Percentiles rank a stretch among this genome's conserved stretches.
Conservation (phyloP, 257 asterid species). For the Scutellaria baicalensis region DNA sequence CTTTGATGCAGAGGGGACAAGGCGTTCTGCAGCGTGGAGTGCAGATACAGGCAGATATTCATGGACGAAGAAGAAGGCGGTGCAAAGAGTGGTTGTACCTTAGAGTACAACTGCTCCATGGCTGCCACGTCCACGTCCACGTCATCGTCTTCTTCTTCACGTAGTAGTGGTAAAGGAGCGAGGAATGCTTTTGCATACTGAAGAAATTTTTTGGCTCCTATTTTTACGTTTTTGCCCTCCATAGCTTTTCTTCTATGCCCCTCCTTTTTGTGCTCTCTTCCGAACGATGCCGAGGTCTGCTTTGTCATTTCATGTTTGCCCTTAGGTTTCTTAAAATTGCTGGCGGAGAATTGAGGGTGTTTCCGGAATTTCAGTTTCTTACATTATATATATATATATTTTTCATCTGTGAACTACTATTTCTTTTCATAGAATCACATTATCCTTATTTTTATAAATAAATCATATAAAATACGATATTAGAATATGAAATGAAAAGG, state of each 20-base stretch:
- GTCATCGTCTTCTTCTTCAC: slow-evolving; percentile 11
- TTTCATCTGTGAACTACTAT: too few relatives aligned
- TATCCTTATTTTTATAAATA: too few relatives aligned
- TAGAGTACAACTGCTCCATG: slow-evolving; percentile 44
- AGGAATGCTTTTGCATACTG: slow-evolving; percentile 56
- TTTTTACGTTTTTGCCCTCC: slow-evolving; percentile 39
- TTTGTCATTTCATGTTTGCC: slow-evolving; percentile 26
- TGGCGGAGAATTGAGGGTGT: slow-evolving; percentile 33
- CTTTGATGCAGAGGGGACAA: slow-evolving; percentile 64
- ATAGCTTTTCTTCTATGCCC: slow-evolving; percentile 12
- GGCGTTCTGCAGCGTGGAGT: slow-evolving; percentile 85
- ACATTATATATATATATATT: background rate
- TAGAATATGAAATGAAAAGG: background rate
- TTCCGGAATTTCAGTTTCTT: slow-evolving; percentile 7
- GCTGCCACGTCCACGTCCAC: slow-evolving; percentile 35
- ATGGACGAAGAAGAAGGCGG: slow-evolving; percentile 71
- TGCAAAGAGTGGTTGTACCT: slow-evolving; percentile 27
- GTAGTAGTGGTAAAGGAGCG: slow-evolving; percentile 26
- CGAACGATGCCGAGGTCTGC: slow-evolving; percentile 16
- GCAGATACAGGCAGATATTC: slow-evolving; percentile 83
- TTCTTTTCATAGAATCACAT: too few relatives aligned
- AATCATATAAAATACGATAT: background rate
- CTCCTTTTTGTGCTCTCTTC: background rate
- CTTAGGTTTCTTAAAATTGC: slow-evolving; percentile 23
- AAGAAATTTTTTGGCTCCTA: background rate